Evolutionary conservation across 2,329 filamentous ascomycete species (phyloP), one percentile per base, ranked within the genome.

Genomic region (Aspergillus brunneoviolaceus): DNA sequence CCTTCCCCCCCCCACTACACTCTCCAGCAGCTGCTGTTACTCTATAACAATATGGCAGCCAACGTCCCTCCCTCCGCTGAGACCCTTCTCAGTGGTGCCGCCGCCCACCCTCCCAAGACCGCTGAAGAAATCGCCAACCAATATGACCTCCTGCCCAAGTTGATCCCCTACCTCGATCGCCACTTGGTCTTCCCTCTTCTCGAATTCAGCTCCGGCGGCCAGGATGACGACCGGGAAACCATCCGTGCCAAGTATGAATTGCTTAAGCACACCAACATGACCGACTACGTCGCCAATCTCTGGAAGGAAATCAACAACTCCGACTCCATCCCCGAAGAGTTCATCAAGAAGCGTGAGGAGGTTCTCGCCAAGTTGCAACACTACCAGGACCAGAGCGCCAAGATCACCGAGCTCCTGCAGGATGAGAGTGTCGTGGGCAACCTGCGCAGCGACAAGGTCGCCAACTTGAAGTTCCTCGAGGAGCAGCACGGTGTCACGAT

Each of bases 181-280:
- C 95, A 99, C 78, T 85, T 99, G 71, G 90, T 98, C 74, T 99
- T 96, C 81, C 95, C 95, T 67, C 86, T 99, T 65, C 89, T 99
- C 76, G 93, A 97, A 81, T 97, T 96, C 79, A 85, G 90, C 72
- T 88, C 88, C 72, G 88, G 53, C 9, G 27, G 89, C 74, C 88
- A 96, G 67, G 88, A 92, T 76, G 90, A 92, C 72, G 85, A 87
- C 69, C 85, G 84, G 71, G 88, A 93, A 76, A 88, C 96, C 70
- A 89, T 89, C 65, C 87, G 90, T 75, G 88, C 92, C 70, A 96
- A 96, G 80, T 96, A 94, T 78, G 89, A 94, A 80, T 87, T 99
- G 60, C 87, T 99, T 69, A 94, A 96, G 82, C 89, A 92, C 77
- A 98, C 95, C 73, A 97, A 98, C 84, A 99, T 99, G 95, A 95